Evolutionary conservation across 495 filamentous ascomycete species (phyloP).

Genomic region (Talaromyces adpressus): DNA sequence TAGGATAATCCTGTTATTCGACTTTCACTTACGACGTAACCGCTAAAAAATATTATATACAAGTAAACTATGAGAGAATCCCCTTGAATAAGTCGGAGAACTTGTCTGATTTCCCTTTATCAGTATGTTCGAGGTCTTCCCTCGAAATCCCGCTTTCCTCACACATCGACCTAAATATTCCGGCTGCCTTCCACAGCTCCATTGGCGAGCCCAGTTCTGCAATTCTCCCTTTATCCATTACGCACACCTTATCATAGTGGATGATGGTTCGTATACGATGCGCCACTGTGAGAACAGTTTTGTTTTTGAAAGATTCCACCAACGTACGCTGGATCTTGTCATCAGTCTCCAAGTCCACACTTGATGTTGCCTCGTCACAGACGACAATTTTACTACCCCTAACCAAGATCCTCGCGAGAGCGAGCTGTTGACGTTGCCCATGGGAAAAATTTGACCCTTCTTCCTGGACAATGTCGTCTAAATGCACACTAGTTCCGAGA

Average conservation of each 20-base stretch:
- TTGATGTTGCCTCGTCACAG: slow-evolving; percentile 72
- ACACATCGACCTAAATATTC: slow-evolving; percentile 60
- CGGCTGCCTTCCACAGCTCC: slow-evolving; percentile 36
- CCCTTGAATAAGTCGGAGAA: not conserved
- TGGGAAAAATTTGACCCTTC: slow-evolving; percentile 16
- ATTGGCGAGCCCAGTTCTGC: slow-evolving; percentile 59
- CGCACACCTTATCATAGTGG: slow-evolving; percentile 68
- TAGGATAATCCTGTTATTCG: not conserved
- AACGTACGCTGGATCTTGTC: slow-evolving; percentile 65
- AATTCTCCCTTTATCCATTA: slow-evolving; percentile 60
- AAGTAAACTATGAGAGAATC: not conserved
- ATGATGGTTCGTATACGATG: slow-evolving; percentile 70
- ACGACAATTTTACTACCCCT: slow-evolving; percentile 29
- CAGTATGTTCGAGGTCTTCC: not conserved
- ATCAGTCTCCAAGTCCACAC: slow-evolving; percentile 72
- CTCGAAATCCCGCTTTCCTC: slow-evolving; percentile 45
- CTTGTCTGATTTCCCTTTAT: not conserved
- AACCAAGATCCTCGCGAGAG: slow-evolving; percentile 16
- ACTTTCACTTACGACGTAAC: not conserved
- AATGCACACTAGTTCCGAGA: not conserved
- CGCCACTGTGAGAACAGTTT: slow-evolving; percentile 66
- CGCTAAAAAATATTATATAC: not conserved
- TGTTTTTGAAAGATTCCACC: slow-evolving; percentile 48
- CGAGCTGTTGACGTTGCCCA: slow-evolving; percentile 21
- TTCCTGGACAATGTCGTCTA: slow-evolving; percentile 13